These are phyloP conservation scores for Neoascochyta sp. DNA, from an alignment of 2,329 filamentous ascomycete species.

Conservation along the genomic window DNA sequence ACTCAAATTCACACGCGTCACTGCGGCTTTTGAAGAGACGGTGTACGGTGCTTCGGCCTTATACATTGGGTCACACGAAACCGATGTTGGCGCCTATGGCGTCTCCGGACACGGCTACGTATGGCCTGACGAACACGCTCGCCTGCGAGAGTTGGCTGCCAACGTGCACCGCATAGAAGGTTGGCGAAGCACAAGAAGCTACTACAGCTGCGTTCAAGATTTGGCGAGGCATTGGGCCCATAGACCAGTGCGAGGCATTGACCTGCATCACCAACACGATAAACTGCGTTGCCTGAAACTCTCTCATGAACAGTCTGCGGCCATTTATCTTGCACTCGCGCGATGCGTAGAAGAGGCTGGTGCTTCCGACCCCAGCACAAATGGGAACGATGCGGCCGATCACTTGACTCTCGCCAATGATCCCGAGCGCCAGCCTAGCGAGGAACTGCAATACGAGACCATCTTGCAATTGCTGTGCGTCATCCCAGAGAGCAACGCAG, in stretches of 20 bases:
- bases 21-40: constrained; percentile 89
- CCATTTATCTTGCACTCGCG: constrained; percentile 79
- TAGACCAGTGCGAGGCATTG: constrained; percentile 70
- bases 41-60: constrained; percentile 92
- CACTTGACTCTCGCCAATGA: constrained; percentile 26
- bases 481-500: constrained; percentile 79
- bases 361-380: constrained; percentile 8
- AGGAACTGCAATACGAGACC: constrained; percentile 38
- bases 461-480: constrained; percentile 66
- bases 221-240: constrained; percentile 37
- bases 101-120: constrained; percentile 88
- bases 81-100: constrained; percentile 45
- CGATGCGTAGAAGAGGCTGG: constrained; percentile 60
- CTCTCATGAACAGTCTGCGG: constrained; percentile 68
- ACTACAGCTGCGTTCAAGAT: constrained; percentile 85
- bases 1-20: constrained; percentile 86
- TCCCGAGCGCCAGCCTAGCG: constrained; percentile 18
- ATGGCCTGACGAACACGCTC: constrained; percentile 79
- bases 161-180: constrained; percentile 93
- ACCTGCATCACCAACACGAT: constrained; percentile 90
- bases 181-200: constrained; percentile 92
- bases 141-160: constrained; percentile 80
- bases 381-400: constrained; percentile 16
- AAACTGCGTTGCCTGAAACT: constrained; percentile 80
- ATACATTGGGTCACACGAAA: constrained; percentile 75